These are phyloP conservation scores for Amaranthus palmeri DNA, from an alignment of 148 eudicot species.

Conservation along the genomic window DNA sequence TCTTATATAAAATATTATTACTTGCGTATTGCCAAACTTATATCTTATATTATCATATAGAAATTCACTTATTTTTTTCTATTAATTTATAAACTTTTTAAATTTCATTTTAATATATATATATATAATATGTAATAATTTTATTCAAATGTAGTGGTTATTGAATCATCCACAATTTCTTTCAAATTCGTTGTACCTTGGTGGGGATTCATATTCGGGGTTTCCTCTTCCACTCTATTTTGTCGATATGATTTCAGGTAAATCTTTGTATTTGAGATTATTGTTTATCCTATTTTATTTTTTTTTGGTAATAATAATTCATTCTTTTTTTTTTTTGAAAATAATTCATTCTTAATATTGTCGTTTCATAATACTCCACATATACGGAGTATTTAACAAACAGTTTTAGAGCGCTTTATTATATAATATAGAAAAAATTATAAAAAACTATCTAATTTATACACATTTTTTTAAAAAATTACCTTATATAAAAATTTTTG, in stretches of 20 bases:
- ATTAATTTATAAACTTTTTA: not conserved
- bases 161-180: constrained; percentile 38
- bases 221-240: constrained; percentile 42
- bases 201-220: constrained; percentile 66
- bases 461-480: no score
- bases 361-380: not conserved
- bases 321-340: not conserved
- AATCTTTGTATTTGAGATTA: constrained; percentile 16
- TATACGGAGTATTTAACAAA: not conserved
- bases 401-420: no score
- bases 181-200: constrained; percentile 50
- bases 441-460: no score
- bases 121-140: not conserved
- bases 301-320: not conserved
- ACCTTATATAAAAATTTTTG: no score
- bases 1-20: no score
- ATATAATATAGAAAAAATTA: no score
- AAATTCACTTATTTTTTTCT: not conserved
- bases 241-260: constrained; percentile 32
- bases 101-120: constrained; percentile 2
- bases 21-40: no score
- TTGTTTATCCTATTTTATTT: not conserved
- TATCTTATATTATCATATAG: no score
- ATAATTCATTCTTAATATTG: not conserved
- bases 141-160: constrained; percentile 36